Conservation (phyloP, 768 basidiomycete genomes). For the Boletus vinaceobasis region DNA sequence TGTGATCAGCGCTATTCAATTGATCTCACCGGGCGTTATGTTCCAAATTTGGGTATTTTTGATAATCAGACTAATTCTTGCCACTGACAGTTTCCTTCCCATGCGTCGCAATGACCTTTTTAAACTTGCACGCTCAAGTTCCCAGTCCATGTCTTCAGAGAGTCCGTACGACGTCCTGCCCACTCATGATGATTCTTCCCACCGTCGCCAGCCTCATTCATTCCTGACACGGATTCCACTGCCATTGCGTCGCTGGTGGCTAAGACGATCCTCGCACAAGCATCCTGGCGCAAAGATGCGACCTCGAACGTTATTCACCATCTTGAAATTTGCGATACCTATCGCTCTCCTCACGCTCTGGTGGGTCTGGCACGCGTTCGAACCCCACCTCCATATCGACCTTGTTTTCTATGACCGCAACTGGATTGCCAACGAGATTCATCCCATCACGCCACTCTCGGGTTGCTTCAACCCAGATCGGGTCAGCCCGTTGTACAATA, state of each 20-base stretch:
- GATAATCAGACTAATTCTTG: too few species aligned
- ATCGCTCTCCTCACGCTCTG: conserved; percentile 21
- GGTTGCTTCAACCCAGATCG: conserved; percentile 70
- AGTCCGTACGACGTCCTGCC: conserved; percentile 7
- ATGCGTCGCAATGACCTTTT: not conserved
- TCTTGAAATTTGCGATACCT: conserved; percentile 47
- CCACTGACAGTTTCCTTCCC: too few species aligned
- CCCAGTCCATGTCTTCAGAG: conserved; percentile 6
- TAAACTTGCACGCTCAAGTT: not conserved
- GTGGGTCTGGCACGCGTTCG: conserved; percentile 54
- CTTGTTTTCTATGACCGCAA: conserved; percentile 69
- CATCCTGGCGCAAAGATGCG: conserved; percentile 8
- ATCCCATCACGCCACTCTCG: conserved; percentile 57
- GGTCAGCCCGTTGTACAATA: conserved; percentile 65
- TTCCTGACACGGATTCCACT: not conserved
- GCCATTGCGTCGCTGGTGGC: conserved; percentile 9
- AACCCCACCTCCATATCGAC: conserved; percentile 74
- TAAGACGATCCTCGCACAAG: not conserved
- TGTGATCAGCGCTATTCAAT: too few species aligned
- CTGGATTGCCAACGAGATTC: conserved; percentile 74
- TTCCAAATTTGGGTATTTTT: too few species aligned
- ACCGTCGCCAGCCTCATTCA: not conserved
- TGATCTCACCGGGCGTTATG: too few species aligned
- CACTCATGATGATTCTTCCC: conserved; percentile 7
- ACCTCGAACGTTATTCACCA: conserved; percentile 33